phyloP scores from a whole-genome alignment of 805 yeast species.

The Myxozyma neglecta region DNA sequence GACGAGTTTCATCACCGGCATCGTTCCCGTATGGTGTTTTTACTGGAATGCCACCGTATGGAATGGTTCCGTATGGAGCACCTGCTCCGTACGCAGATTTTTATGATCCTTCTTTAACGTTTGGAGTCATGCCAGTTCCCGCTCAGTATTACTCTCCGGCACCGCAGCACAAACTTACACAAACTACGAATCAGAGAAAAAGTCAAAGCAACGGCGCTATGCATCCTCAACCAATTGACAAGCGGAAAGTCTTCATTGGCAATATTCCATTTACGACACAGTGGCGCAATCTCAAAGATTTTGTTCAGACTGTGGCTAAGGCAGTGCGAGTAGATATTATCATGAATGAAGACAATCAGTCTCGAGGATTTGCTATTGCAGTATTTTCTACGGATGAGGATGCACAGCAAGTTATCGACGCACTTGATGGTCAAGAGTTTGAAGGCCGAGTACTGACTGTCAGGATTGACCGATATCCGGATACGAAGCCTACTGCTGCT shows the following conservation, averaged over 20 bases:
- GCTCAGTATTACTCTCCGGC: slow-evolving; percentile 1
- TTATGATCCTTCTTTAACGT: slow-evolving; percentile 3
- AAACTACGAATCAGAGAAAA: neutral
- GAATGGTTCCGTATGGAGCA: neutral
- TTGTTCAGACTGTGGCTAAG: slow-evolving; percentile 35
- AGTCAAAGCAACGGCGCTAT: neutral
- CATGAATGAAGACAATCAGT: slow-evolving; percentile 42
- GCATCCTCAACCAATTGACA: slow-evolving; percentile 27
- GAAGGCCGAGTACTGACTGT: slow-evolving; percentile 63
- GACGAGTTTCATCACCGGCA: neutral
- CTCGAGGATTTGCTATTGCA: slow-evolving; percentile 67
- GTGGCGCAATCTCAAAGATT: slow-evolving; percentile 40
- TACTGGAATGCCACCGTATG: neutral
- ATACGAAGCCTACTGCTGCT: slow-evolving; percentile 16
- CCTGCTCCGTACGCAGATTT: slow-evolving; percentile 1
- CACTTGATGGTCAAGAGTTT: slow-evolving; percentile 54
- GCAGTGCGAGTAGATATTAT: slow-evolving; percentile 45
- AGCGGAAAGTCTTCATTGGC: slow-evolving; percentile 40
- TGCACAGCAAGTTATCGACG: slow-evolving; percentile 51
- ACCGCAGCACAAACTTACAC: neutral
- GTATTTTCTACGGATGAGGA: slow-evolving; percentile 50
- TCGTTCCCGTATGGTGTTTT: neutral
- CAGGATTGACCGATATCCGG: slow-evolving; percentile 56
- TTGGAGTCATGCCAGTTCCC: neutral
- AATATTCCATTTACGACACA: slow-evolving; percentile 40